Evolutionary conservation across 371 early-diverging fungal genomes (phyloP).

Genomic region (Actinomucor elegans): DNA sequence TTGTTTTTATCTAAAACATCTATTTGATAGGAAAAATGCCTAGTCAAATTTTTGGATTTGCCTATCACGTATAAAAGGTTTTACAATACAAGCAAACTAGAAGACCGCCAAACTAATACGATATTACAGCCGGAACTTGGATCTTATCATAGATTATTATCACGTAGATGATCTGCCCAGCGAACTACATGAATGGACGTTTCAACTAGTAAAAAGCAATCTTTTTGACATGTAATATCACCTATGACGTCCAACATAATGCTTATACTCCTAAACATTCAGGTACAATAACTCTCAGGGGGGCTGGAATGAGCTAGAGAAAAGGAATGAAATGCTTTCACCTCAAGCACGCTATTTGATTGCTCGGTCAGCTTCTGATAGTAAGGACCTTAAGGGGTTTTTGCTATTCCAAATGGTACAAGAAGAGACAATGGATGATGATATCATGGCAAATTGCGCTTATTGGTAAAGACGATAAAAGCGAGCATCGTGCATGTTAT

Average conservation of each 20-base stretch:
- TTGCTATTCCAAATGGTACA: constrained; percentile 57
- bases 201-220: constrained; percentile 56
- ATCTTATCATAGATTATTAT: constrained; percentile 45
- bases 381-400: constrained; percentile 46
- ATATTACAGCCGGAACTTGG: constrained; percentile 16
- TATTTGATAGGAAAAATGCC: constrained; percentile 23
- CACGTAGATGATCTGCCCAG: constrained; percentile 42
- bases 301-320: constrained; percentile 56
- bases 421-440: constrained; percentile 63
- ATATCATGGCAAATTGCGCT: constrained; percentile 52
- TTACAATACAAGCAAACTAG: too few relatives aligned
- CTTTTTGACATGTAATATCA: constrained; percentile 57
- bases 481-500: too few relatives aligned
- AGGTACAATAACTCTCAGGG: constrained; percentile 56
- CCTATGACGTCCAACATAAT: too few relatives aligned
- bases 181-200: constrained; percentile 40
- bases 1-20: too few relatives aligned
- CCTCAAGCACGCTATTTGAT: constrained; percentile 51
- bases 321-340: constrained; percentile 51
- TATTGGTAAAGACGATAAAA: constrained; percentile 52
- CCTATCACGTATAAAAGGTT: constrained; percentile 34
- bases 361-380: constrained; percentile 36
- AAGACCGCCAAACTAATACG: not conserved
- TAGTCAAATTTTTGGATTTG: constrained; percentile 26
- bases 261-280: not conserved